Evolutionary conservation across 208 protist species (phyloP).

Genomic region (Acanthamoeba healyi): DNA sequence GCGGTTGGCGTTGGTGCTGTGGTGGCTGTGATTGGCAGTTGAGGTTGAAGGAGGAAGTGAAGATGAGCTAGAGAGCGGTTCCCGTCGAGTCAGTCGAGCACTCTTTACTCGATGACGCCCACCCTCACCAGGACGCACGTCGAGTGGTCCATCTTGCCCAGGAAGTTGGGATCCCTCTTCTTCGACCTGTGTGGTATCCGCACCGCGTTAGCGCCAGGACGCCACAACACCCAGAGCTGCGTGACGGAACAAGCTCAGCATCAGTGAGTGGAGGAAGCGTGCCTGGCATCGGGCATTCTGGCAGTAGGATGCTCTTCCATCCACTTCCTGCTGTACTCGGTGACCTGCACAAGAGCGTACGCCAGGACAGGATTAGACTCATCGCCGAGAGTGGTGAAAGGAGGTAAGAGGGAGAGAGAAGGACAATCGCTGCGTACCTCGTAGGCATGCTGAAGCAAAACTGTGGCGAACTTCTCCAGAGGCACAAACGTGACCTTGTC

Average conservation of each 20-base stretch:
- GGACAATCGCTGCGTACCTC: too few relatives aligned
- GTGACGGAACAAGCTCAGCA: neutral
- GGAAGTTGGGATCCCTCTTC: slow-evolving; percentile 75
- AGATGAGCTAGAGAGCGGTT: too few relatives aligned
- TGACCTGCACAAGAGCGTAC: slow-evolving; percentile 60
- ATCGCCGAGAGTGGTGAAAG: too few relatives aligned
- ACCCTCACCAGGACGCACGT: slow-evolving; percentile 73
- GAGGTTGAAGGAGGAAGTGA: too few relatives aligned
- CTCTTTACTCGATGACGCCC: neutral
- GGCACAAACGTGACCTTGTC: neutral
- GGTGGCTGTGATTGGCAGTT: too few relatives aligned
- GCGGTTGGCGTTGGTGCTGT: too few relatives aligned
- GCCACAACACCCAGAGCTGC: neutral
- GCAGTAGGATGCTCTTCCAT: slow-evolving; percentile 81
- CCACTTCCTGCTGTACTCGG: slow-evolving; percentile 79
- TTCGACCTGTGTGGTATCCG: neutral
- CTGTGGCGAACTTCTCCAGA: slow-evolving; percentile 25
- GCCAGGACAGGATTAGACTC: too few relatives aligned
- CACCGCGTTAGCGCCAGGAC: neutral
- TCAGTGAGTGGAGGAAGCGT: neutral
- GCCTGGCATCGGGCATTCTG: slow-evolving; percentile 74
- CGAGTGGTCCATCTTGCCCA: slow-evolving; percentile 84
- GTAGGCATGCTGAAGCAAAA: slow-evolving; percentile 53
- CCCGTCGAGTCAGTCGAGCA: too few relatives aligned
- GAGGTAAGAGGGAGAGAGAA: too few relatives aligned